These are phyloP conservation scores for Pilaira anomala DNA, from an alignment of 192 early-diverging fungal genomes.

Conservation along the genomic window DNA sequence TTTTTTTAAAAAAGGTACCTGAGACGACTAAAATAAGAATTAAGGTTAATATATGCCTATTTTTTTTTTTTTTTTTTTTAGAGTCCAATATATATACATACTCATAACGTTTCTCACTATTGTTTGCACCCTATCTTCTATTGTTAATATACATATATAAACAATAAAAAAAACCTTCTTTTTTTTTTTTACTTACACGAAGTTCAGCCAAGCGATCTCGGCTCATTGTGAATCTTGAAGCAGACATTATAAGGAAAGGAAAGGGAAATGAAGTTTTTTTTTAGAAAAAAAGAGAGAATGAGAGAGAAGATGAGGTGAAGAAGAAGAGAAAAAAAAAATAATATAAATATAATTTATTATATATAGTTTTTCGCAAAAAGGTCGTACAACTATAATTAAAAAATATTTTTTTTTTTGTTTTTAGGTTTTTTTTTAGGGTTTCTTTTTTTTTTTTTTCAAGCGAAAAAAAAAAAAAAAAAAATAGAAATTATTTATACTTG, in stretches of 20 bases:
- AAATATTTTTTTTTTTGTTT: too few species aligned
- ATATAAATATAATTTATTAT: slow-evolving; percentile 10
- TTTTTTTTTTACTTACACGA: slow-evolving; percentile 17
- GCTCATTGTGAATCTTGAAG: slow-evolving; percentile 39
- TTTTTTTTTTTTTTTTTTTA: too few species aligned
- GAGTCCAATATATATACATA: slow-evolving; percentile 19
- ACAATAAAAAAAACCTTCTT: not conserved
- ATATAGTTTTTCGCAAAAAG: not conserved
- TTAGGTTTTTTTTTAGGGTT: too few species aligned
- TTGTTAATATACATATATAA: too few species aligned
- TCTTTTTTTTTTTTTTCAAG: too few species aligned
- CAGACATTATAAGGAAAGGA: slow-evolving; percentile 27
- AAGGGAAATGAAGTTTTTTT: slow-evolving; percentile 5
- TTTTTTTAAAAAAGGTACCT: not conserved
- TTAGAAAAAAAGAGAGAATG: slow-evolving; percentile 10
- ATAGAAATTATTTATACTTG: too few species aligned
- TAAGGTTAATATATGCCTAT: too few species aligned
- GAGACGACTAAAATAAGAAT: not conserved
- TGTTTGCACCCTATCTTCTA: slow-evolving; percentile 21
- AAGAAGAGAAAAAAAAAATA: not conserved
- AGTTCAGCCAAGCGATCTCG: slow-evolving; percentile 38
- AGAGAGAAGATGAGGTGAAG: not conserved
- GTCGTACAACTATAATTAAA: too few species aligned
- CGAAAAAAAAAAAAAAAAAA: too few species aligned
- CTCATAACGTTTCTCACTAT: slow-evolving; percentile 33